phyloP scores from a whole-genome alignment of 306 rosid species.

The Chamaecrista fasciculata region DNA sequence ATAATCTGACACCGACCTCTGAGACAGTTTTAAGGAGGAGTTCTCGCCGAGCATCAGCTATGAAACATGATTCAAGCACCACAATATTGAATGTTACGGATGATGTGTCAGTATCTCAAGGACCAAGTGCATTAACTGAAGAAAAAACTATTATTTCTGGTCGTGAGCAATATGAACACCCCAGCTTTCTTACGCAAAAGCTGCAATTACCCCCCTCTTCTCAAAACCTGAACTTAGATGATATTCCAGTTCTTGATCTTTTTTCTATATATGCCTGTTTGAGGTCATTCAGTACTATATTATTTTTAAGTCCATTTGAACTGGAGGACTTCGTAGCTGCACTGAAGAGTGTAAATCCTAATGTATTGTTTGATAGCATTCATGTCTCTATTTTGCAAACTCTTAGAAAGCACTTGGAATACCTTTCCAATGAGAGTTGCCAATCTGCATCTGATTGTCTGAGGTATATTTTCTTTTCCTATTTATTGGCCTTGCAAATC shows the following conservation, averaged over 20 bases:
- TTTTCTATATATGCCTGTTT: conserved; percentile 84
- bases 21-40: conserved; percentile 88
- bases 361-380: conserved; percentile 67
- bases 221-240: conserved; percentile 62
- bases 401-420: conserved; percentile 86
- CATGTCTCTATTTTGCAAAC: conserved; percentile 79
- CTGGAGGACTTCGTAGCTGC: conserved; percentile 81
- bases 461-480: conserved; percentile 46
- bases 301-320: conserved; percentile 95
- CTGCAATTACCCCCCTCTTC: conserved; percentile 85
- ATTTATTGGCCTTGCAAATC: conserved; percentile 19
- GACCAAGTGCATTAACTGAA: conserved; percentile 55
- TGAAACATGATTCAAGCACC: conserved; percentile 33
- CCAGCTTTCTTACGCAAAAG: conserved; percentile 39
- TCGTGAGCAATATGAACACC: conserved; percentile 48
- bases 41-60: conserved; percentile 75
- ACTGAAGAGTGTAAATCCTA: conserved; percentile 60
- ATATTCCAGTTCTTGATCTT: conserved; percentile 72
- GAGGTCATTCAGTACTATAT: conserved; percentile 79
- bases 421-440: conserved; percentile 77
- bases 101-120: conserved; percentile 47
- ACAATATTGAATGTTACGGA: conserved; percentile 30
- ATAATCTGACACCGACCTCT: conserved; percentile 37
- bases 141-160: conserved; percentile 47
- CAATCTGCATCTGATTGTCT: conserved; percentile 84